Conservation (phyloP, 768 basidiomycete genomes). For the Rhizopogon sp. region DNA sequence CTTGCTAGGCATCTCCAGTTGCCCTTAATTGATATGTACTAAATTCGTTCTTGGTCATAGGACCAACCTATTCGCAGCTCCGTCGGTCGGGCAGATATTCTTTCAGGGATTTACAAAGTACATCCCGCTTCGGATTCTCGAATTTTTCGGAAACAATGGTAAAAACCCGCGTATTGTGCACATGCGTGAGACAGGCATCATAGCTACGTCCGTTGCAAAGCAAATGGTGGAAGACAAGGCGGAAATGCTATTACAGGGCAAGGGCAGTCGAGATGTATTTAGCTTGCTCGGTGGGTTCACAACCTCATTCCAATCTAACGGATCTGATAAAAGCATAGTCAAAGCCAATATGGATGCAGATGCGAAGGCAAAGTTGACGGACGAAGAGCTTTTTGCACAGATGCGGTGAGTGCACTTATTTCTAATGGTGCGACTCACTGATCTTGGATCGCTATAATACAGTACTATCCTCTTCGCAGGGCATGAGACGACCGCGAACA, state of each 20-base stretch:
- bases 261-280: slow-evolving; percentile 12
- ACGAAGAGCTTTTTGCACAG: slow-evolving; percentile 7
- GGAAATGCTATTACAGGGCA: slow-evolving; percentile 7
- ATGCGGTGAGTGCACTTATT: slow-evolving; percentile 11
- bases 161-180: slow-evolving; percentile 15
- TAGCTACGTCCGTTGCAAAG: slow-evolving; percentile 8
- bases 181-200: slow-evolving; percentile 7
- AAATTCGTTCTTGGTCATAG: background rate
- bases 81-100: slow-evolving; percentile 19
- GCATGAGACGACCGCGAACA: slow-evolving; percentile 59
- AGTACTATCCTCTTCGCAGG: slow-evolving; percentile 44
- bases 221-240: slow-evolving; percentile 12
- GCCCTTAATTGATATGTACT: background rate
- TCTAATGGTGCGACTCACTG: background rate
- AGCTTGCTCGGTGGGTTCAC: slow-evolving; percentile 33
- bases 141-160: slow-evolving; percentile 28
- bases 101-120: slow-evolving; percentile 24
- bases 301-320: background rate
- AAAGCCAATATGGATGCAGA: slow-evolving; percentile 21
- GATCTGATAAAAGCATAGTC: slow-evolving; percentile 6
- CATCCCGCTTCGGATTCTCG: slow-evolving; percentile 27
- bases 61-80: slow-evolving; percentile 2
- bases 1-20: background rate
- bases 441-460: background rate
- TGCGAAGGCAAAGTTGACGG: slow-evolving; percentile 17